Conservation (phyloP, 2,329 filamentous ascomycete genomes). For the Zalaria obscura region DNA sequence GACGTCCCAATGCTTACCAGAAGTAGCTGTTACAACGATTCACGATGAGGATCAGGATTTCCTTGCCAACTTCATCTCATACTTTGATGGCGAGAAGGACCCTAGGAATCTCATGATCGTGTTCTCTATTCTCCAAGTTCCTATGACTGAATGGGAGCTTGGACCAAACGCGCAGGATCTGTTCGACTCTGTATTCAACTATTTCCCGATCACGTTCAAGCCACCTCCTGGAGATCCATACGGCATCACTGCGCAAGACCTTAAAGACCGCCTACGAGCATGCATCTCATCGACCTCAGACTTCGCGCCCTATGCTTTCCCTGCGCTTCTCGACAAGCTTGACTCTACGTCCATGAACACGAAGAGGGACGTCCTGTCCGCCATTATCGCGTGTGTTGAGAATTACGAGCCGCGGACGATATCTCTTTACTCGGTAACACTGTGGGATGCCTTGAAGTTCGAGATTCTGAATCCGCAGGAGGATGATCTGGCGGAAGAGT, state of each 20-base stretch:
- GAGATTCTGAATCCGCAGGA: constrained; percentile 55
- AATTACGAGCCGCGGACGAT: constrained; percentile 46
- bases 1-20: too few species aligned
- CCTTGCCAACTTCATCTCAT: constrained; percentile 45
- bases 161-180: constrained; percentile 44
- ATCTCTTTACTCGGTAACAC: constrained; percentile 47
- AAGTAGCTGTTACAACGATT: constrained; percentile 38
- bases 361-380: constrained; percentile 53
- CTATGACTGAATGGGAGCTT: constrained; percentile 56
- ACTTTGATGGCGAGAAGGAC: constrained; percentile 56
- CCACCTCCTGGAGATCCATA: constrained; percentile 57
- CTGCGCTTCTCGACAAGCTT: constrained; percentile 53
- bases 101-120: constrained; percentile 57
- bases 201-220: constrained; percentile 58
- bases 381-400: constrained; percentile 44
- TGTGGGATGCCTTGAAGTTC: constrained; percentile 57
- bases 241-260: constrained; percentile 52
- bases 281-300: constrained; percentile 48
- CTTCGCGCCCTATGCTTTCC: constrained; percentile 53
- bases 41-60: constrained; percentile 40
- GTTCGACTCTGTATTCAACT: constrained; percentile 58
- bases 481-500: constrained; percentile 47
- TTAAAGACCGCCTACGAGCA: constrained; percentile 49
- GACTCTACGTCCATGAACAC: constrained; percentile 56
- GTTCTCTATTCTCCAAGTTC: constrained; percentile 51